phyloP scores from a whole-genome alignment of 2,329 filamentous ascomycete species.

The Phialophora chinensis region DNA sequence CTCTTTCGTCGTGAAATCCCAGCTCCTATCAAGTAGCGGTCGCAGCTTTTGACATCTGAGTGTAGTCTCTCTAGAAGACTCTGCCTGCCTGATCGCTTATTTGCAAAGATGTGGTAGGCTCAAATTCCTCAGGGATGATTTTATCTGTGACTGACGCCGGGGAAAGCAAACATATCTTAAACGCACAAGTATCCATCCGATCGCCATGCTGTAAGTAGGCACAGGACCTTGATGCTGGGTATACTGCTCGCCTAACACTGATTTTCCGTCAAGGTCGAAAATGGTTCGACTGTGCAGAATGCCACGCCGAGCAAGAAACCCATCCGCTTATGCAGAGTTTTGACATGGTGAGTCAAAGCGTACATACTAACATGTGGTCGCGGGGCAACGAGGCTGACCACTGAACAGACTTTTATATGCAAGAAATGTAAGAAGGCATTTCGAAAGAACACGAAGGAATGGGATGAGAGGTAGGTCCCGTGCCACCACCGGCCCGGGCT shows the following conservation, averaged over 20 bases:
- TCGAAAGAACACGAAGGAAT: conserved; percentile 88
- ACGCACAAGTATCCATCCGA: conserved; percentile 95
- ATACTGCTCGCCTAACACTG: neutral
- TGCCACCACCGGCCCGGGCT: neutral
- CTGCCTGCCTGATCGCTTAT: neutral
- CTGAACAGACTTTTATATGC: conserved; percentile 74
- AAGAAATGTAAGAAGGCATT: conserved; percentile 99
- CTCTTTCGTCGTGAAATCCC: neutral
- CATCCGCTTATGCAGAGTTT: conserved; percentile 77
- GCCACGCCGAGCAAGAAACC: conserved; percentile 79
- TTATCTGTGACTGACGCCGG: neutral
- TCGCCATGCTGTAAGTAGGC: conserved; percentile 80
- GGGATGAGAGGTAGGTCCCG: conserved; percentile 74
- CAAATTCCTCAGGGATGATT: neutral
- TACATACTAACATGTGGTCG: neutral
- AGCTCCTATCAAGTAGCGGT: neutral
- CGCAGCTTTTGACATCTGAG: no score
- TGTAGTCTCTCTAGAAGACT: no score
- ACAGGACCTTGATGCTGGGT: conserved; percentile 3
- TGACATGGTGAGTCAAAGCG: conserved; percentile 70
- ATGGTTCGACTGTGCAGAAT: conserved; percentile 99
- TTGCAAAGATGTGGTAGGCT: conserved; percentile 19
- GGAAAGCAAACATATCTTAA: conserved; percentile 91
- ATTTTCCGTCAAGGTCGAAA: conserved; percentile 70
- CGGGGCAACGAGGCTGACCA: neutral